Base-by-base conservation (phyloP, 345 rosid genomes). In the Pistacia atlantica region DNA sequence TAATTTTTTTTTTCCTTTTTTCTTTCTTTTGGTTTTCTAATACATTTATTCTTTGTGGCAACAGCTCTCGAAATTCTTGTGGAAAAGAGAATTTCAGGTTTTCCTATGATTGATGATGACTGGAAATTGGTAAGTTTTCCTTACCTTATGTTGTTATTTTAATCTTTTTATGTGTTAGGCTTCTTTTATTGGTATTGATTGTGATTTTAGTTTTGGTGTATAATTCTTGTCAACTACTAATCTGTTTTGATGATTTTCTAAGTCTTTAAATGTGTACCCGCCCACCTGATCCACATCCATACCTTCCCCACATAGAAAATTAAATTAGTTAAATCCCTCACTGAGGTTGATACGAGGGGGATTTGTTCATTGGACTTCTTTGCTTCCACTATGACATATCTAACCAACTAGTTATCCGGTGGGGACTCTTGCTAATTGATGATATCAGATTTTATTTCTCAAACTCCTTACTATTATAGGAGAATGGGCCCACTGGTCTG, bases 51-150 rank as follows among this genome's bases (percentile, higher is more conserved):
- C 65, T 64, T 42, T 79, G 16, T 80, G 22, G 28, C 70, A 52
- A 74, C 89, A 93, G 97, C 97, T 64, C 76, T 95, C 73, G 95
- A 91, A 72, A 70, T 83, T 20, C 90, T 91, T 37, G 98, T 90
- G 28, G 94, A 89, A 82, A 82, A 84, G 74, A 89, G 94, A 86
- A 85, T 93, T 79, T 90, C 96, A 28, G 95, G 98, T 67, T 90
- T 93, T 87, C 98, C 99, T 73, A 98, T 95, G 75, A 82, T 93
- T 63, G 96, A 93, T 48, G 91, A 93, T 58, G 91, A 88, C 75
- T 90, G 94, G 94, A 91, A 86, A 75, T 78, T 90, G 93, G 95
- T 89, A 84, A 77, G 85, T 73, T 71, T 73, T 31, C 51, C 76
- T 38, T 52, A 61, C 31, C 78, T 72, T 69, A 66, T 74, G 13